Evolutionary conservation across 306 rosid species (phyloP), one percentile per base, ranked within the genome.

Genomic region (Ammopiptanthus mongolicus): DNA sequence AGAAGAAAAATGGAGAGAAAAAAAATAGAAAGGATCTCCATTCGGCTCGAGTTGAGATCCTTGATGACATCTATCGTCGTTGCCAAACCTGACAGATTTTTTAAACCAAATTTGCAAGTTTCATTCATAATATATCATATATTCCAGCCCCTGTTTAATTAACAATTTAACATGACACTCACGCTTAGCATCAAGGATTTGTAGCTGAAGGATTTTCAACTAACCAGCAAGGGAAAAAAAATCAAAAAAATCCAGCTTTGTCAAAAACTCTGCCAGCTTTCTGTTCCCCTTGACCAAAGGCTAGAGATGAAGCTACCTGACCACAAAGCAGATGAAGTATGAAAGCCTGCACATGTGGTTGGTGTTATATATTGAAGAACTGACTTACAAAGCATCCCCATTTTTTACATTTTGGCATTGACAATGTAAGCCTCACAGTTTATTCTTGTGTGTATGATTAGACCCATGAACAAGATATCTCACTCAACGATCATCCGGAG

Each of bases 401-500:
- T 18, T 14, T 29, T 19, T n/a, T n/a, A 42, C 41, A 69, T 41
- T 22, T 31, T 28, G 18, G 22, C 1, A 28, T 75, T 31, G 71
- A 47, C 63, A n/a, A 51, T 48, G 46, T 41, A 48, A 5, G 44
- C 53, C 51, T 52, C 36, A 61, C 10, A 11, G 19, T 72, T 22
- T 63, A 52, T 72, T 18, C 25, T 29, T 46, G 28, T 25, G 51
- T 51, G 17, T 6, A 21, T 37, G 28, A 55, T 78, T 69, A 57
- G 46, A 78, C 29, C 44, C 34, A 55, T 52, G 44, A 76, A 52
- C 21, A 69, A 34, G 46, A 71, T 56, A 5, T 63, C 62, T 71
- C 71, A 82, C 42, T 78, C 39, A 47, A 58, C 41, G 3, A 65
- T 75, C 69, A 48, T 62, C n/a, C 36, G 47, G 5, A 84, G 78